A percentile compares a stretch with the other conserved stretches of the same genome.
Conservation (phyloP, 352 stramenopile genomes). For the Phytophthora ramorum region DNA sequence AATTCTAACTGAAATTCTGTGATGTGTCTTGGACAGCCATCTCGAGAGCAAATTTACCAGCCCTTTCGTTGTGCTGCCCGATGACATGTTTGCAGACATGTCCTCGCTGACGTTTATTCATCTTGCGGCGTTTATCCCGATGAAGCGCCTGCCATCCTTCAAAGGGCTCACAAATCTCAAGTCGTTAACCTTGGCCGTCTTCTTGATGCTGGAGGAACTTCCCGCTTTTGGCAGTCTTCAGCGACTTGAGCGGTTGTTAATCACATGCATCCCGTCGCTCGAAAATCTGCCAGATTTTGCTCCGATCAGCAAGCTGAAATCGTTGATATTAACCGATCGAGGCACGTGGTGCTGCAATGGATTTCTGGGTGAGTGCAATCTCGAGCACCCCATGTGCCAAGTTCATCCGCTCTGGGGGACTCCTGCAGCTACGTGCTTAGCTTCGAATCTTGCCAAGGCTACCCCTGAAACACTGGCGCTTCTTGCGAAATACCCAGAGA, state of each 20-base stretch:
- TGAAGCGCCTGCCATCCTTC: slow-evolving; percentile 38
- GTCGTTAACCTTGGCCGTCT: slow-evolving; percentile 31
- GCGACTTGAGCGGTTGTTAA: slow-evolving; percentile 31
- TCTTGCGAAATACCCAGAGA: slow-evolving; percentile 25
- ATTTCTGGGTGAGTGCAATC: slow-evolving; percentile 32
- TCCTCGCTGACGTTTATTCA: slow-evolving; percentile 45
- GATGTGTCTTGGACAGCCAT: slow-evolving; percentile 10
- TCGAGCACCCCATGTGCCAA: slow-evolving; percentile 26
- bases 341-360: slow-evolving; percentile 43
- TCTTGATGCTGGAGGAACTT: slow-evolving; percentile 21
- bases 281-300: slow-evolving; percentile 32
- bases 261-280: slow-evolving; percentile 20
- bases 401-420: slow-evolving; percentile 29
- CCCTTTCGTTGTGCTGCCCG: slow-evolving; percentile 18
- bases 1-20: neutral
- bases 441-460: slow-evolving; percentile 4
- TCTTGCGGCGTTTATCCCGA: slow-evolving; percentile 30
- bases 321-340: slow-evolving; percentile 23
- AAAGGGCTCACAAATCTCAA: slow-evolving; percentile 43
- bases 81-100: slow-evolving; percentile 48
- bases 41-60: slow-evolving; percentile 33
- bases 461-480: slow-evolving; percentile 25
- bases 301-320: slow-evolving; percentile 20
- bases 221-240: slow-evolving; percentile 24
- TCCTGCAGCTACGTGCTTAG: slow-evolving; percentile 24